phyloP scores from a whole-genome alignment of 257 asterid species.

The Primulina tabacum region DNA sequence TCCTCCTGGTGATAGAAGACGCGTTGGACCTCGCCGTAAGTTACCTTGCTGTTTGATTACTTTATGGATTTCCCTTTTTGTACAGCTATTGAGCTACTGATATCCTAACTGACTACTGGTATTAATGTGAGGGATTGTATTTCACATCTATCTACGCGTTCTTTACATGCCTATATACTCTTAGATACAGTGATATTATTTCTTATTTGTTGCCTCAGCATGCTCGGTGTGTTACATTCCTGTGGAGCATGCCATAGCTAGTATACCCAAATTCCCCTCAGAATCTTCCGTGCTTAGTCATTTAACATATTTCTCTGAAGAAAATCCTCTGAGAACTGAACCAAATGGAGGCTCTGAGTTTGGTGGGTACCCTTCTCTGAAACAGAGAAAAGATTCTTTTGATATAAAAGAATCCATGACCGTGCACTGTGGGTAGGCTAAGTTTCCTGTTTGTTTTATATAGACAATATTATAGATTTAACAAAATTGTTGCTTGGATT shows the following conservation, averaged over 20 bases:
- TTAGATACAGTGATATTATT: slow-evolving; percentile 16
- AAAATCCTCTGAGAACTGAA: slow-evolving; percentile 52
- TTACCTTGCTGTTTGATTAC: slow-evolving; percentile 23
- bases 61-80: slow-evolving; percentile 17
- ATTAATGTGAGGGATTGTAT: slow-evolving; percentile 9
- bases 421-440: slow-evolving; percentile 91
- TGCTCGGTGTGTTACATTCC: slow-evolving; percentile 91
- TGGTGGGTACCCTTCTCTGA: slow-evolving; percentile 93
- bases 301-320: slow-evolving; percentile 67
- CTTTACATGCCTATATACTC: background rate
- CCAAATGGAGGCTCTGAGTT: slow-evolving; percentile 80
- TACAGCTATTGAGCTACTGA: slow-evolving; percentile 12
- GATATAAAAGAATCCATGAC: slow-evolving; percentile 72
- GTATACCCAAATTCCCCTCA: slow-evolving; percentile 71
- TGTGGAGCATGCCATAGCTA: slow-evolving; percentile 76
- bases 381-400: slow-evolving; percentile 70
- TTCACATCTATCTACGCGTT: slow-evolving; percentile 9
- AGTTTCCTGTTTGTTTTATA: slow-evolving; percentile 19
- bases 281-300: slow-evolving; percentile 66
- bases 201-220: slow-evolving; percentile 50
- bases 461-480: background rate
- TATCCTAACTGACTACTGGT: slow-evolving; percentile 17
- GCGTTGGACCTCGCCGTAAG: slow-evolving; percentile 96
- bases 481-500: slow-evolving; percentile 2
- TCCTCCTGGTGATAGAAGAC: slow-evolving; percentile 68